phyloP scores from a whole-genome alignment of 75 land plant species.

The Cryptomeria japonica region DNA sequence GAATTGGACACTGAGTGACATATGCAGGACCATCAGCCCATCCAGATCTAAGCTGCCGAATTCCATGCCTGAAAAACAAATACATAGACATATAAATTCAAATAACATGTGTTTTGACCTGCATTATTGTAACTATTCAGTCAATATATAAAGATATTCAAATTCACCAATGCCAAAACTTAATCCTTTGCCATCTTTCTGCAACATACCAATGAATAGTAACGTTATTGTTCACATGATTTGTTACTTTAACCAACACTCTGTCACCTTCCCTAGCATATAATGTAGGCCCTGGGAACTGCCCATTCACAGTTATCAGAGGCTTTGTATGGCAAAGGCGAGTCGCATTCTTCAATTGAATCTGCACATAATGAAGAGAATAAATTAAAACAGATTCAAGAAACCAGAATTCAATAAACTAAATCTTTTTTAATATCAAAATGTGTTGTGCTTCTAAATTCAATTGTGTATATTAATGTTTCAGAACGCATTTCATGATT shows the following conservation, averaged over 20 bases:
- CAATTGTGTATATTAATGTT: no score
- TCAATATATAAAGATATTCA: no score
- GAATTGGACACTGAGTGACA: slow-evolving; percentile 23
- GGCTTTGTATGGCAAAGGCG: slow-evolving; percentile 52
- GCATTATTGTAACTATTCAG: no score
- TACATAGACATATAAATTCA: no score
- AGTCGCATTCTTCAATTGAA: slow-evolving; percentile 50
- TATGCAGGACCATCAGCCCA: slow-evolving; percentile 21
- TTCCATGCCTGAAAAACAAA: slow-evolving; percentile 13
- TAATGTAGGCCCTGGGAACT: slow-evolving; percentile 64
- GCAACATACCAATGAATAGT: slow-evolving; percentile 54
- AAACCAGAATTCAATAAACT: no score
- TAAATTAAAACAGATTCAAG: neutral
- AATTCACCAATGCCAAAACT: no score
- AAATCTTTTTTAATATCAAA: no score
- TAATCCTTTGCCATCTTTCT: no score
- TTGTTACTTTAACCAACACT: slow-evolving; percentile 42
- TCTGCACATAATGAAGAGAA: slow-evolving; percentile 28
- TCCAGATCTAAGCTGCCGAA: slow-evolving; percentile 16
- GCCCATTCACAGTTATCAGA: slow-evolving; percentile 54
- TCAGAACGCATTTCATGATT: no score
- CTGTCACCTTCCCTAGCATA: slow-evolving; percentile 64
- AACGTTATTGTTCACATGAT: slow-evolving; percentile 48
- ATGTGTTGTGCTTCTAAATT: no score
- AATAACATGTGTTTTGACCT: no score